phyloP scores from a whole-genome alignment of 2,329 filamentous ascomycete species.

The Verticillium nubilum region DNA sequence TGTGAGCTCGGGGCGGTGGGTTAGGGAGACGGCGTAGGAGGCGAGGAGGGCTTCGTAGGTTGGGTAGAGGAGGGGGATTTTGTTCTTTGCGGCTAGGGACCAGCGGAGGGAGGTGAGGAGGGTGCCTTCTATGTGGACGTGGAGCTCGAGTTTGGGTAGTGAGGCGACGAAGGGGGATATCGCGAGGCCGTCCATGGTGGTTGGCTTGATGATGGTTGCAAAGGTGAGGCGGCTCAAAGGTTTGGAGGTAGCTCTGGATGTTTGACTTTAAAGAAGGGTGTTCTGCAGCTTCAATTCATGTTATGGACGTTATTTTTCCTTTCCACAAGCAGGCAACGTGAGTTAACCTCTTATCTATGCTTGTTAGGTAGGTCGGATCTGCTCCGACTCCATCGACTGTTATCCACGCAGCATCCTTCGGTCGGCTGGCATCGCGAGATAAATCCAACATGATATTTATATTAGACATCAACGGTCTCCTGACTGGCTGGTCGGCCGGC shows the following conservation, averaged over 20 bases:
- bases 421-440: background rate
- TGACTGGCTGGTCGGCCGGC: background rate
- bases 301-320: background rate
- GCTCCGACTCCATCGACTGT: background rate
- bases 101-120: slow-evolving; percentile 67
- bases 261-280: background rate
- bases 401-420: background rate
- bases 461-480: background rate
- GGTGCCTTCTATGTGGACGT: slow-evolving; percentile 74
- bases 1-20: slow-evolving; percentile 30
- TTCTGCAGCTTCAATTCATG: background rate
- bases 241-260: background rate
- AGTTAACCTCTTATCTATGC: slow-evolving; percentile 1
- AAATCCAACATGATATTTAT: background rate
- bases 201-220: background rate
- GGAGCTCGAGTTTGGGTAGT: slow-evolving; percentile 76
- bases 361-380: background rate
- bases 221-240: no score
- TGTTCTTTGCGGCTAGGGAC: slow-evolving; percentile 60
- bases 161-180: slow-evolving; percentile 47
- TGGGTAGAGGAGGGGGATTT: slow-evolving; percentile 58
- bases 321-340: background rate
- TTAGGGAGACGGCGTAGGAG: slow-evolving; percentile 48
- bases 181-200: slow-evolving; percentile 21
- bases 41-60: slow-evolving; percentile 53